These are phyloP conservation scores for Alloteropsis semialata DNA, from an alignment of 176 grass and related monocot species.

Conservation along the genomic window DNA sequence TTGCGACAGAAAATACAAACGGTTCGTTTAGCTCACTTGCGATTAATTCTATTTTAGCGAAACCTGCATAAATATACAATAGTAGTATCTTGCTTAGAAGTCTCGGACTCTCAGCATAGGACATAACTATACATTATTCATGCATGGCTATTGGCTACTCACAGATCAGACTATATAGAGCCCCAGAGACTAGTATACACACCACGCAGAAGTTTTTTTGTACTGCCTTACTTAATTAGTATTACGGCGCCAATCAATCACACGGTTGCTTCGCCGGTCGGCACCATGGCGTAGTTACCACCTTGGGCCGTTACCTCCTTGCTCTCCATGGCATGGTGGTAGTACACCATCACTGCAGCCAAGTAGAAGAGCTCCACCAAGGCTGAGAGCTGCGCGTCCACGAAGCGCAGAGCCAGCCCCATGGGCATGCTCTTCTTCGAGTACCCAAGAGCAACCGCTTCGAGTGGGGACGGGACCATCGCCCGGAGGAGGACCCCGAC, in stretches of 20 bases:
- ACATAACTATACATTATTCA: no score
- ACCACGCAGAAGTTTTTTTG: no score
- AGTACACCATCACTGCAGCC: slow-evolving; percentile 12
- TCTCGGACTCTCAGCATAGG: no score
- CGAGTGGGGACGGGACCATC: not conserved
- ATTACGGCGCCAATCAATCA: slow-evolving; percentile 1
- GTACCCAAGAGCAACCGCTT: not conserved
- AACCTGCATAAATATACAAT: no score
- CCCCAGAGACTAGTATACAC: no score
- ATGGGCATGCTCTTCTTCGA: not conserved
- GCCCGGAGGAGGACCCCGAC: not conserved
- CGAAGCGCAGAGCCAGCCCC: not conserved
- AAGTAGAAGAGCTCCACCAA: not conserved
- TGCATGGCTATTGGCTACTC: no score
- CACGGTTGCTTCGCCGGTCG: not conserved
- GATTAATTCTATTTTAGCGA: no score
- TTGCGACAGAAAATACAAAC: no score
- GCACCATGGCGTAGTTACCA: slow-evolving; percentile 16
- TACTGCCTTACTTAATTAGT: no score
- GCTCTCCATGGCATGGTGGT: slow-evolving; percentile 18
- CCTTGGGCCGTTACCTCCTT: not conserved
- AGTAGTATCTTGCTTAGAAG: no score
- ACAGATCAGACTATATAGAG: no score
- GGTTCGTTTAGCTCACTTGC: no score
- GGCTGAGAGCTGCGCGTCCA: not conserved